Conservation (phyloP, 805 yeast species). For the Candida cerambycidarum region DNA sequence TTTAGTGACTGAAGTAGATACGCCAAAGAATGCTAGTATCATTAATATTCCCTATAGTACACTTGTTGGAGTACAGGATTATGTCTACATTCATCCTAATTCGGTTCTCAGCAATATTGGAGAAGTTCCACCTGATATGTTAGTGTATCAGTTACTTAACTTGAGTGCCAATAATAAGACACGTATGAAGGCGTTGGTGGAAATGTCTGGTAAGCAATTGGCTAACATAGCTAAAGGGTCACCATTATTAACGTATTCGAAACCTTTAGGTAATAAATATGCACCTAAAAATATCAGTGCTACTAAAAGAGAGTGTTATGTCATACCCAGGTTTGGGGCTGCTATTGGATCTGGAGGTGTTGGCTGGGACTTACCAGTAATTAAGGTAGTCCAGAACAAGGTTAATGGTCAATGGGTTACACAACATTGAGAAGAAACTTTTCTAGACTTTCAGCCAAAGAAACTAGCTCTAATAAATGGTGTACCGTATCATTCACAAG, state of each 20-base stretch:
- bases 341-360: slow-evolving; percentile 77
- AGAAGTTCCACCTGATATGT: slow-evolving; percentile 71
- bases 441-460: slow-evolving; percentile 3
- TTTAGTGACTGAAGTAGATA: slow-evolving; percentile 54
- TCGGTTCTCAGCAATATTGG: slow-evolving; percentile 65
- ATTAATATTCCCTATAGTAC: slow-evolving; percentile 66
- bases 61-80: slow-evolving; percentile 34
- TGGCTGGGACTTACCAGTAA: slow-evolving; percentile 87
- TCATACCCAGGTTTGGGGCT: slow-evolving; percentile 88
- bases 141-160: slow-evolving; percentile 72
- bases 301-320: slow-evolving; percentile 80
- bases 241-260: slow-evolving; percentile 76
- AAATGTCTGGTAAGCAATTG: slow-evolving; percentile 70
- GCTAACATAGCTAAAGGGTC: slow-evolving; percentile 75
- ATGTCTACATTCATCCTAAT: slow-evolving; percentile 77
- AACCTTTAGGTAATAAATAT: slow-evolving; percentile 88
- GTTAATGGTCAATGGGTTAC: slow-evolving; percentile 67
- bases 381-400: slow-evolving; percentile 72
- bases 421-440: too few relatives aligned
- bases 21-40: slow-evolving; percentile 58
- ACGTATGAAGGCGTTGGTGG: slow-evolving; percentile 75
- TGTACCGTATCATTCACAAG: too few relatives aligned
- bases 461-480: neutral
- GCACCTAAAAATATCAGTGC: slow-evolving; percentile 70
- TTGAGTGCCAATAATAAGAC: slow-evolving; percentile 50